Base-by-base conservation (phyloP, 2,329 filamentous ascomycete genomes). In the Aureobasidium sp. region DNA sequence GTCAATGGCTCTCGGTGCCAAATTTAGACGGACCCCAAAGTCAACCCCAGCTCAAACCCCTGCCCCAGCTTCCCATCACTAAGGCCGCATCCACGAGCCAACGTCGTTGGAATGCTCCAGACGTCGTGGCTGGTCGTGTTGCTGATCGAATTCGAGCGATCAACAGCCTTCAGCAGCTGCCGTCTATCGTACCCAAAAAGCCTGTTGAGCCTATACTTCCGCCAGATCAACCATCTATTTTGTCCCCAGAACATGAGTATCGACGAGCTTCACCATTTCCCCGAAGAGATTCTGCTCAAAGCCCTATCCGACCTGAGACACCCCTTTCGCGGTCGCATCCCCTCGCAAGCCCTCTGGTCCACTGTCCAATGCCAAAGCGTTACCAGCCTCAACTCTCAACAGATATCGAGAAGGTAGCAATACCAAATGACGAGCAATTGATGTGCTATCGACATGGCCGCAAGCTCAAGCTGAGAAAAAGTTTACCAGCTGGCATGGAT, bases 381-480 rank as follows among this genome's bases (percentile, higher is more conserved):
- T 41, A 57, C 41, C 54, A 60, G 37, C 37, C 47, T n/a, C 53
- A 60, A 7, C 29, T 48, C 3, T n/a, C 39, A 36, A 27, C 47
- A 6, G 36, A 48, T 7, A 49, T 53, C 11, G 55, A 61, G 32
- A 50, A 55, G 30, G n/a, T 15, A 39, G 21, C 42, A 25, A n/a
- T 50, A 10, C 57, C 36, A 36, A 25, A 16, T 5, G 29, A 25
- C 36, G 37, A 30, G 16, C 60, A 48, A 42, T 42, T 25, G 21
- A 65, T 65, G 21, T 72, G 71, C 61, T 64, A 68, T 29, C 66
- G 71, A 13, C 71, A 73, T 65, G 69, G 71, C 25, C 66, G 71
- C 2, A 68, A 65, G 49, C 66, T 65, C 58, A 13, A 50, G 21
- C 21, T 50, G 32, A 55, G 44, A 13, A 57, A 44, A 21, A 64